Evolutionary conservation across 371 early-diverging fungal genomes (phyloP).

Genomic region (Rhizopus sp.): DNA sequence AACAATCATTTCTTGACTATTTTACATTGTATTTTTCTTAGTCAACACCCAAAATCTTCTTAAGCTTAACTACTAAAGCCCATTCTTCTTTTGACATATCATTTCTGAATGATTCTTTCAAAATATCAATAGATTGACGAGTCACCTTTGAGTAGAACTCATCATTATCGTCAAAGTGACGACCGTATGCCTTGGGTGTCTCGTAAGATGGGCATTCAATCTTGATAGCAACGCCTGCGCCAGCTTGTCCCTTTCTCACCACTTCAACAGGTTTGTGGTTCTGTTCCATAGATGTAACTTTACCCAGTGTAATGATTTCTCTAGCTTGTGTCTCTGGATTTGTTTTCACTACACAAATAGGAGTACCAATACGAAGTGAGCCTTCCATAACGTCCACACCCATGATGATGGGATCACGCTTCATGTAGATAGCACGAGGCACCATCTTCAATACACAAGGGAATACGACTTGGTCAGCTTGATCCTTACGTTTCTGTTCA

Average conservation of each 20-base stretch:
- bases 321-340: conserved; percentile 73
- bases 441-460: conserved; percentile 96
- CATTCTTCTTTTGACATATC: conserved; percentile 96
- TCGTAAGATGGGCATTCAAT: conserved; percentile 91
- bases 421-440: conserved; percentile 95
- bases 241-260: conserved; percentile 85
- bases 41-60: conserved; percentile 61
- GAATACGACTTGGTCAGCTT: conserved; percentile 93
- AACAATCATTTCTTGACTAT: background rate
- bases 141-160: conserved; percentile 83
- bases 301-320: conserved; percentile 85
- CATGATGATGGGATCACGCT: conserved; percentile 96
- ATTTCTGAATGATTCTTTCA: conserved; percentile 96
- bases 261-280: conserved; percentile 91
- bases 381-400: conserved; percentile 99
- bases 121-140: conserved; percentile 94
- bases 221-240: conserved; percentile 95
- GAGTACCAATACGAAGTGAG: conserved; percentile 90
- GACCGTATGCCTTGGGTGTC: conserved; percentile 90
- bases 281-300: conserved; percentile 95
- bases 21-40: conserved; percentile 22
- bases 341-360: conserved; percentile 91
- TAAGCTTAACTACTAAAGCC: conserved; percentile 84
- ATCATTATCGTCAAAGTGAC: conserved; percentile 94
- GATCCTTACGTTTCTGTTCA: conserved; percentile 89